Evolutionary conservation across 1,284 basidiomycete genomes (phyloP).

Genomic region (Trichosporon coremiiforme): DNA sequence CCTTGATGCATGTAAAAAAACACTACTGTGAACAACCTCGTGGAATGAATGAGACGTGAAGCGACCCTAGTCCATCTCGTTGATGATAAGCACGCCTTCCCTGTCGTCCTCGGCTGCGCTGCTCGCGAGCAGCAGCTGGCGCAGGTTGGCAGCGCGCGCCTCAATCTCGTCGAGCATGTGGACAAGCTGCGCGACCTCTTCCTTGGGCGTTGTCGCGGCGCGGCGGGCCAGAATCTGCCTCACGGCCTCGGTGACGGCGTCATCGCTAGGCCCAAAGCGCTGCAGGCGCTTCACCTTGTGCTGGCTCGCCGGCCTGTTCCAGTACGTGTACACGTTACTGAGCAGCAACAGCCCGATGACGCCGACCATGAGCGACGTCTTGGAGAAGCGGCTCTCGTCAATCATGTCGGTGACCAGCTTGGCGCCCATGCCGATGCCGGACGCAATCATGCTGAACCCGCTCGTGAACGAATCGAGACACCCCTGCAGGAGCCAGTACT

Average conservation of each 20-base stretch:
- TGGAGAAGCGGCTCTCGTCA: slow-evolving; percentile 59
- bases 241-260: slow-evolving; percentile 43
- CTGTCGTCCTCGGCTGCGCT: neutral
- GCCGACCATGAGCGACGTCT: slow-evolving; percentile 65
- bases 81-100: neutral
- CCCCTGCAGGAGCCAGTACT: slow-evolving; percentile 71
- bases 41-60: slow-evolving; percentile 1
- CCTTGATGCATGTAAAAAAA: neutral
- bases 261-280: slow-evolving; percentile 31
- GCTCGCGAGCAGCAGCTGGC: slow-evolving; percentile 16
- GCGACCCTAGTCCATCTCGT: slow-evolving; percentile 15
- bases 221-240: slow-evolving; percentile 35
- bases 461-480: slow-evolving; percentile 75
- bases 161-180: slow-evolving; percentile 45
- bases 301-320: slow-evolving; percentile 34
- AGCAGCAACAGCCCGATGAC: slow-evolving; percentile 71
- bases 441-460: slow-evolving; percentile 69
- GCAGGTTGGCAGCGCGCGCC: slow-evolving; percentile 27
- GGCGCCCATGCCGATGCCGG: slow-evolving; percentile 64
- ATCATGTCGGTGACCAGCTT: slow-evolving; percentile 67
- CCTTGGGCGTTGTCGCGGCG: slow-evolving; percentile 27
- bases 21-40: slow-evolving; percentile 12
- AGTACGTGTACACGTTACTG: slow-evolving; percentile 63
- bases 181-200: slow-evolving; percentile 41
- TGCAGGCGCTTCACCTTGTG: slow-evolving; percentile 31